Percentiles rank a stretch among this genome's conserved stretches.
These are phyloP conservation scores for Bigelowiella natans DNA, from an alignment of 78 protist species.

Conservation along the genomic window DNA sequence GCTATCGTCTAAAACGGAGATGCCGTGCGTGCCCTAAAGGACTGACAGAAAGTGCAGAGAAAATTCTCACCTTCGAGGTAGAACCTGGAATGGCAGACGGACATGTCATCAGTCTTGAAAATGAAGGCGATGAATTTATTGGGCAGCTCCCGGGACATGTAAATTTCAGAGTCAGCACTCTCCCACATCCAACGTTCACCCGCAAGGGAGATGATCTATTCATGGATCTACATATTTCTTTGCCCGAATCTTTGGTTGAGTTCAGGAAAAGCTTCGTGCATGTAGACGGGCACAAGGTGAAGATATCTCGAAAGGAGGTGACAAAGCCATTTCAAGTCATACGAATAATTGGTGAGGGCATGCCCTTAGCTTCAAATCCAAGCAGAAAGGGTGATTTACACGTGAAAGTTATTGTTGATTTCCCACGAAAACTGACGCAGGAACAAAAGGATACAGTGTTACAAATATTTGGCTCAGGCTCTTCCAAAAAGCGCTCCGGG, in stretches of 20 bases:
- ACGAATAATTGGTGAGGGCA: conserved; percentile 36
- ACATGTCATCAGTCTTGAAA: not conserved
- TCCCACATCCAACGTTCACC: not conserved
- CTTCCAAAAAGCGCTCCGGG: not conserved
- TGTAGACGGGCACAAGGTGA: conserved; percentile 41
- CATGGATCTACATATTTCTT: not conserved
- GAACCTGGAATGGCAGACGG: not conserved
- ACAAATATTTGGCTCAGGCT: not conserved
- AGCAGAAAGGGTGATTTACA: conserved; percentile 34
- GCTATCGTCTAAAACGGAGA: not conserved
- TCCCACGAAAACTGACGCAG: conserved; percentile 28
- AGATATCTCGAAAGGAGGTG: not conserved
- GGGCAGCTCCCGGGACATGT: not conserved
- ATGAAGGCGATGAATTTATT: not conserved
- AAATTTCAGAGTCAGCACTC: not conserved
- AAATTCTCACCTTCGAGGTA: not conserved
- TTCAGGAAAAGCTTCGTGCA: conserved; percentile 21
- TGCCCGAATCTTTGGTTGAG: conserved; percentile 30
- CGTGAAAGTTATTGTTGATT: conserved; percentile 31
- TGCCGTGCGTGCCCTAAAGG: not conserved
- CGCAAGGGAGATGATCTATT: conserved; percentile 1
- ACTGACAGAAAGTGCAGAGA: not conserved
- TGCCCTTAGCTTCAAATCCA: conserved; percentile 27
- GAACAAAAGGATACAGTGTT: conserved; percentile 18
- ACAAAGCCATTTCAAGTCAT: conserved; percentile 25